These are phyloP conservation scores for Omphalotus guepiniiformis DNA, from an alignment of 768 basidiomycete genomes.

Conservation along the genomic window DNA sequence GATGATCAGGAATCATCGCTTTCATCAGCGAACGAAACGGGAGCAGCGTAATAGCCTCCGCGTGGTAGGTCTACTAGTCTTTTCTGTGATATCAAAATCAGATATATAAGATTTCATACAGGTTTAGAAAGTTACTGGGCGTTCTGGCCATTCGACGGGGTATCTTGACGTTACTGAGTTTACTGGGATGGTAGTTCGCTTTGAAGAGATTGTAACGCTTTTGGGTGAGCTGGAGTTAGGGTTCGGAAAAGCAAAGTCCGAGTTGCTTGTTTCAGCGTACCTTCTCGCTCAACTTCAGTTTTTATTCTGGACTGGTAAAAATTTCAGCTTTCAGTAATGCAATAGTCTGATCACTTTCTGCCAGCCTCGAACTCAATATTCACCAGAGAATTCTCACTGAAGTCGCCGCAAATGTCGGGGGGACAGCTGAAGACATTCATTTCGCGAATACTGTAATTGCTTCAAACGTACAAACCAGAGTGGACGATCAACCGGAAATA, in stretches of 20 bases:
- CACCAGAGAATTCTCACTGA: constrained; percentile 73
- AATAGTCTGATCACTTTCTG: constrained; percentile 7
- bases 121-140: constrained; percentile 17
- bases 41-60: constrained; percentile 18
- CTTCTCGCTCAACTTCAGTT: no score
- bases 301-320: no score
- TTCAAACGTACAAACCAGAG: constrained; percentile 52
- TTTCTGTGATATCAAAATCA: neutral
- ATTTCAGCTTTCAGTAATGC: no score
- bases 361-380: constrained; percentile 74
- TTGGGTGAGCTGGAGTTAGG: no score
- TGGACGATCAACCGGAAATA: no score
- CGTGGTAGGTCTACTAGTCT: neutral
- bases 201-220: no score
- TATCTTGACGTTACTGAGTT: no score
- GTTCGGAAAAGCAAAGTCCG: no score
- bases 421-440: constrained; percentile 40
- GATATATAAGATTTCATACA: neutral
- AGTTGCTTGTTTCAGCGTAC: no score
- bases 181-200: no score
- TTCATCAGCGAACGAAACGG: constrained; percentile 17
- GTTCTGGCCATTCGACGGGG: constrained; percentile 21
- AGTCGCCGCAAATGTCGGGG: constrained; percentile 55
- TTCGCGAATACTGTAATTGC: constrained; percentile 55
- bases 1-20: constrained; percentile 2